Evolutionary conservation across 768 basidiomycete genomes (phyloP), one percentile per base, ranked within the genome.

Genomic region (Rhizopogon vulgaris): DNA sequence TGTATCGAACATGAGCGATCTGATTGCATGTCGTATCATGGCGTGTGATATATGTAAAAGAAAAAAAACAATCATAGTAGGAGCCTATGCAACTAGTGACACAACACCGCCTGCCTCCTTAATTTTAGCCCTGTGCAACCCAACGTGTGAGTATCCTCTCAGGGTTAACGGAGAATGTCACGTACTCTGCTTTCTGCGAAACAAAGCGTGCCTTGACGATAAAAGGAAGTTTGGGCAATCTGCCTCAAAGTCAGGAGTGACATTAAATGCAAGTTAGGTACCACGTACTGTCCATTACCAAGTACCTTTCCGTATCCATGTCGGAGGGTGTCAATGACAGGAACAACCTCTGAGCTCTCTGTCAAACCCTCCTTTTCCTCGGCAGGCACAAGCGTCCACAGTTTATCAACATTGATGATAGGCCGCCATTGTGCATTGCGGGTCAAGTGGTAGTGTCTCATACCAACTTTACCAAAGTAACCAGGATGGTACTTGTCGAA

Each of bases 401-500:
- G 80, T 77, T 94, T 94, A 82, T 98, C 96, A 71, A 98, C 85
- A 78, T 99, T 99, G 86, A 99, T 90, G 69, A 87, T 88, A 17
- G 95, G 94, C 57, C 87, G 83, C 94, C 92, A 96, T 73, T 84
- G 78, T 61, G 79, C 72, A 73, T 96, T 96, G 73, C 85, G 86
- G 51, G 90, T 93, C 57, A 93, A 74, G 72, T 99, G 96, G 90
- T 88, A 99, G 73, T 87, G 86, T 69, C 96, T 85, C 95, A 99
- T 99, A 91, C 96, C 96, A 71, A 95, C 92, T 78, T 97, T 97
- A 80, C 94, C 94, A 72, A 95, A 98, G 92, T 97, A 97, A 90
- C 94, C 94, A 72, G 94, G 94, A 77, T 97, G 94, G 87, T 93
- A 97, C 77, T 95, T 95, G 75, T 95, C 94, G 68, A 95, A 90